phyloP scores from a whole-genome alignment of 2,329 filamentous ascomycete genomes.

The Alternaria consortialis region DNA sequence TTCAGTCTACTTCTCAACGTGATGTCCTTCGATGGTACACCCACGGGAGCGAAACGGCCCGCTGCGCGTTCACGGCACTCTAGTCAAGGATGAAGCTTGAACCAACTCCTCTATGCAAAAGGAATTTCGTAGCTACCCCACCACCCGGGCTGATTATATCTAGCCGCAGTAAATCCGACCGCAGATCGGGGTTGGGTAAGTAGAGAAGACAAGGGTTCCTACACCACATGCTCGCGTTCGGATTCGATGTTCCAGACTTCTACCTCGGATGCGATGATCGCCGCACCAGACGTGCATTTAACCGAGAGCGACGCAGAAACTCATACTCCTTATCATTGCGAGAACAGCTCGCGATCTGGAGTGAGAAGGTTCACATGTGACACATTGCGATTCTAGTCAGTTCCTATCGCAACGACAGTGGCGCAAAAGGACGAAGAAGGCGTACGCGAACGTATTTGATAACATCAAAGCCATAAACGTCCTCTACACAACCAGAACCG shows the following conservation, averaged over 20 bases:
- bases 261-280: background rate
- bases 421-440: background rate
- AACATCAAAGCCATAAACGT: background rate
- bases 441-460: background rate
- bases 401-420: too few relatives aligned
- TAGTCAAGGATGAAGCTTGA: constrained; percentile 21
- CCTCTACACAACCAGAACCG: constrained; percentile 3
- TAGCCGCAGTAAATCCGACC: background rate
- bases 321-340: background rate
- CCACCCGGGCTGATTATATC: background rate
- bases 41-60: constrained; percentile 19
- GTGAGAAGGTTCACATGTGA: background rate
- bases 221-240: constrained; percentile 8
- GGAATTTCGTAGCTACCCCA: constrained; percentile 1
- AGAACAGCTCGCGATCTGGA: too few relatives aligned
- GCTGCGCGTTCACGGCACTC: constrained; percentile 4
- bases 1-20: background rate
- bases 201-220: background rate
- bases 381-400: background rate
- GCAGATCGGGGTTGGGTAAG: background rate
- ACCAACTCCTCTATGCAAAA: constrained; percentile 1
- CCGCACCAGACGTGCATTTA: background rate
- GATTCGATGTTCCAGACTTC: background rate
- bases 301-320: background rate
- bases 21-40: background rate